Percentiles rank a stretch among this genome's conserved stretches.
These are phyloP conservation scores for Myxozyma vanderwaltii DNA, from an alignment of 805 yeast species.

Conservation along the genomic window DNA sequence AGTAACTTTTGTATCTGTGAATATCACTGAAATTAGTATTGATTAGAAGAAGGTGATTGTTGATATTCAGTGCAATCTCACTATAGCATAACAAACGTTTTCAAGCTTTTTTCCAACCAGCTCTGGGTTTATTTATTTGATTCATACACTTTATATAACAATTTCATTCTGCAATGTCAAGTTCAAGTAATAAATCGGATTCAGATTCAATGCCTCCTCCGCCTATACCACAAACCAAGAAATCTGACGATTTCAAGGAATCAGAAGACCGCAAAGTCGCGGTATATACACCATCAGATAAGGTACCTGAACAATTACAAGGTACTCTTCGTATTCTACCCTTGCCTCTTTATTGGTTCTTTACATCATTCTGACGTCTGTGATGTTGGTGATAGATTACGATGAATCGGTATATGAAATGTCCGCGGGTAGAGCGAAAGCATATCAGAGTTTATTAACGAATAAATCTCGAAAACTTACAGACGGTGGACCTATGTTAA, in stretches of 20 bases:
- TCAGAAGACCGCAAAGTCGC: slow-evolving; percentile 11
- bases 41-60: too few species aligned
- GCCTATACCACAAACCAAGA: background rate
- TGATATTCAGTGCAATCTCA: too few species aligned
- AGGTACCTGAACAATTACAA: slow-evolving; percentile 7
- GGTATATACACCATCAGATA: slow-evolving; percentile 12
- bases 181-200: slow-evolving; percentile 2
- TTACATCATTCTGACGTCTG: too few species aligned
- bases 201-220: background rate
- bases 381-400: slow-evolving; percentile 22
- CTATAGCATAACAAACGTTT: too few species aligned
- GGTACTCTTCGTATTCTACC: slow-evolving; percentile 1
- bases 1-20: too few species aligned
- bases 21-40: too few species aligned
- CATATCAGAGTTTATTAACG: slow-evolving; percentile 33
- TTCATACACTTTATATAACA: too few species aligned
- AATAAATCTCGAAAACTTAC: slow-evolving; percentile 32
- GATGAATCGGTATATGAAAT: slow-evolving; percentile 34
- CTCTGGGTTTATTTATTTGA: too few species aligned
- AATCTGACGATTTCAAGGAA: background rate
- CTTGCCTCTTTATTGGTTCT: background rate
- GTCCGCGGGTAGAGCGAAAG: slow-evolving; percentile 33
- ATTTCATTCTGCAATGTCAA: background rate
- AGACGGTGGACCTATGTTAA: slow-evolving; percentile 46
- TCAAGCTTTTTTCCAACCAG: too few species aligned